phyloP scores from a whole-genome alignment of 2,329 filamentous ascomycete genomes.

The Colletotrichum sp. region DNA sequence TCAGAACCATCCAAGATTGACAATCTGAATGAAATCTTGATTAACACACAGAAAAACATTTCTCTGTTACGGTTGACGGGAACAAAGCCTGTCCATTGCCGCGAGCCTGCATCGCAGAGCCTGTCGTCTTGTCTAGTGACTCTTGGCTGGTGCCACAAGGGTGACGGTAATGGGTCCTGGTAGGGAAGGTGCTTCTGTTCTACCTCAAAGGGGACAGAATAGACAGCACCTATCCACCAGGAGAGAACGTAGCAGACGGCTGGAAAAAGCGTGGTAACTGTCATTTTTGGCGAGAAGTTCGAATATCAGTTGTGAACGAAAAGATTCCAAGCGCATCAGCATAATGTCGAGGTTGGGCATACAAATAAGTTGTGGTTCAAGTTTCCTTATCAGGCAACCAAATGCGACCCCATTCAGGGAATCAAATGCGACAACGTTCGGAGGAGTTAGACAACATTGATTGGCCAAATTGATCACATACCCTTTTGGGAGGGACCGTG shows the following conservation, averaged over 20 bases:
- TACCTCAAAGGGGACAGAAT: not conserved
- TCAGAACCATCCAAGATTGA: not conserved
- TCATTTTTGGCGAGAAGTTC: not conserved
- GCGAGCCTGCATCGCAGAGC: conserved; percentile 16
- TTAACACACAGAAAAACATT: not conserved
- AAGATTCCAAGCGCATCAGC: not conserved
- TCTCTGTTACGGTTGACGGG: not conserved
- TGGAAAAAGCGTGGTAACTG: not conserved
- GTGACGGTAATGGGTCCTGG: not conserved
- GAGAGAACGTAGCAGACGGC: not conserved
- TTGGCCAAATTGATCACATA: not conserved
- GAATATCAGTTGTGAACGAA: not conserved
- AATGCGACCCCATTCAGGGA: too few species aligned
- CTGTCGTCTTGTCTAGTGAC: not conserved
- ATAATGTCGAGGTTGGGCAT: not conserved
- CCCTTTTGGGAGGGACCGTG: not conserved
- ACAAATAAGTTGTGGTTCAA: not conserved
- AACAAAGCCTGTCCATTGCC: conserved; percentile 17
- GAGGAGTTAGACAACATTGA: not conserved
- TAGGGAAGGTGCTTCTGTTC: not conserved
- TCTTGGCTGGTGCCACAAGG: not conserved
- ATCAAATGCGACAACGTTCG: not conserved
- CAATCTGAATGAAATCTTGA: not conserved
- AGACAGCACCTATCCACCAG: not conserved
- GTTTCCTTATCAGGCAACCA: not conserved